These are phyloP conservation scores for Rhodotorula sphaerocarpa DNA, from an alignment of 768 basidiomycete genomes.

Conservation along the genomic window DNA sequence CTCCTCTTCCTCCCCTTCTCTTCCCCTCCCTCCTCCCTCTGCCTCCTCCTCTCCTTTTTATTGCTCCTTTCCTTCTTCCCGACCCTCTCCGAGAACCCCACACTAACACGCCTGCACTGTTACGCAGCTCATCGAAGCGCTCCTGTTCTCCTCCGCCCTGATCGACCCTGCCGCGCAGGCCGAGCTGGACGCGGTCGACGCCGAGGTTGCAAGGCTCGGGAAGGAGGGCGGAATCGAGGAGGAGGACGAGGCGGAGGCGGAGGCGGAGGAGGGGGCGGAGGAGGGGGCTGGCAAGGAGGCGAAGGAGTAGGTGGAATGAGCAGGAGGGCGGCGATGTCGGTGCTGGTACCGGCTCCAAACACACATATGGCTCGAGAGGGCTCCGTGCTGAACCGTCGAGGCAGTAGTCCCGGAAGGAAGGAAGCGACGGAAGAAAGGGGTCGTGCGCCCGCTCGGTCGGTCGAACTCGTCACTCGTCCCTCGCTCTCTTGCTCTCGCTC, in stretches of 20 bases:
- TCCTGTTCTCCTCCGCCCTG: constrained; percentile 29
- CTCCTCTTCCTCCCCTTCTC: background rate
- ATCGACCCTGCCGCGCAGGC: constrained; percentile 25
- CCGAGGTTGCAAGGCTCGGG: constrained; percentile 15
- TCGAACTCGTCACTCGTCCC: too few species aligned
- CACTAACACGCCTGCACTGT: too few species aligned
- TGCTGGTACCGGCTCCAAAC: too few species aligned
- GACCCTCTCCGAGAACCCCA: too few species aligned
- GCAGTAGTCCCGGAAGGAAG: too few species aligned
- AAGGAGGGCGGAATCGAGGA: constrained; percentile 21
- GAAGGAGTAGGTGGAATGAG: background rate
- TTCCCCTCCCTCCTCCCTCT: background rate
- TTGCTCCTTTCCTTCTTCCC: too few species aligned
- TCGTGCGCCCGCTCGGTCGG: too few species aligned
- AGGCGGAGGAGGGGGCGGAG: background rate
- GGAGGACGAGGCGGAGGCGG: background rate
- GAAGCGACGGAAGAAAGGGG: too few species aligned
- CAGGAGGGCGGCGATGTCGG: too few species aligned
- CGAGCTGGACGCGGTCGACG: constrained; percentile 4
- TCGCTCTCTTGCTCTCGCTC: too few species aligned
- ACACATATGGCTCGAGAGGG: too few species aligned
- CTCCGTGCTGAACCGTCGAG: too few species aligned
- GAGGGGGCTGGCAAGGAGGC: background rate
- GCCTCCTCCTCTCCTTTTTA: background rate
- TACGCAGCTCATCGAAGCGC: constrained; percentile 28